Evolutionary conservation across 805 yeast genomes (phyloP).

Genomic region (Candida wancherniae): DNA sequence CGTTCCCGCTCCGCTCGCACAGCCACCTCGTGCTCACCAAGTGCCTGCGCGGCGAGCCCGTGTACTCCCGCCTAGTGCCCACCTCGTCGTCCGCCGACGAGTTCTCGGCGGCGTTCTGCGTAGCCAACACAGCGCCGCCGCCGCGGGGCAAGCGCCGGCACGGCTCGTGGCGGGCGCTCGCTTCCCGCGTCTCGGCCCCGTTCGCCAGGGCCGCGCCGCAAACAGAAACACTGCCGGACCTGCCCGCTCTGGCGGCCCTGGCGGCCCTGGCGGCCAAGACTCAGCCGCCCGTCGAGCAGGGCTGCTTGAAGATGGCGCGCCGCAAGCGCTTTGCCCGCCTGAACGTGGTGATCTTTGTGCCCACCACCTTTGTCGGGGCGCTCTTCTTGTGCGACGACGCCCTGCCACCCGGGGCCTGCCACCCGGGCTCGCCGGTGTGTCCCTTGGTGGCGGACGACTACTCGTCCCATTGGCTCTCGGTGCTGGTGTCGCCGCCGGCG

Average conservation of each 20-base stretch:
- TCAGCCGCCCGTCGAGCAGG: no score
- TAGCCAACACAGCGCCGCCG: conserved; percentile 2
- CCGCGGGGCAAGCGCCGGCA: no score
- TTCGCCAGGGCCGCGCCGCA: no score
- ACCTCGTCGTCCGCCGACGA: conserved; percentile 6
- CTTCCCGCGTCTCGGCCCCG: not conserved
- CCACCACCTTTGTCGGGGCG: conserved; percentile 61
- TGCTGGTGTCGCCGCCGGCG: conserved; percentile 15
- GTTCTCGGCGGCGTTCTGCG: conserved; percentile 7
- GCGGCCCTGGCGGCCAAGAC: no score
- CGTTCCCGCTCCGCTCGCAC: conserved; percentile 9
- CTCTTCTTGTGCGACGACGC: conserved; percentile 42
- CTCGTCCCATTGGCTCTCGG: conserved; percentile 43
- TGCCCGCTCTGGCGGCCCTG: no score
- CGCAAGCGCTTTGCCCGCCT: conserved; percentile 48
- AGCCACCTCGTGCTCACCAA: conserved; percentile 11
- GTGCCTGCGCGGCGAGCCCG: conserved; percentile 11
- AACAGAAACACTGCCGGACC: no score
- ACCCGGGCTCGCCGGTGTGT: conserved; percentile 34
- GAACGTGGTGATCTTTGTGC: conserved; percentile 44
- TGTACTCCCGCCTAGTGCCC: conserved; percentile 3
- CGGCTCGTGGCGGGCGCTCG: not conserved
- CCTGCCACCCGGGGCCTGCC: no score
- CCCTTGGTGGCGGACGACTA: conserved; percentile 61
- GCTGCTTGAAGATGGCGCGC: conserved; percentile 56